A percentile compares a stretch with the other conserved stretches of the same genome.
Conservation (phyloP, 352 stramenopile genomes). For the Globisporangium polare region DNA sequence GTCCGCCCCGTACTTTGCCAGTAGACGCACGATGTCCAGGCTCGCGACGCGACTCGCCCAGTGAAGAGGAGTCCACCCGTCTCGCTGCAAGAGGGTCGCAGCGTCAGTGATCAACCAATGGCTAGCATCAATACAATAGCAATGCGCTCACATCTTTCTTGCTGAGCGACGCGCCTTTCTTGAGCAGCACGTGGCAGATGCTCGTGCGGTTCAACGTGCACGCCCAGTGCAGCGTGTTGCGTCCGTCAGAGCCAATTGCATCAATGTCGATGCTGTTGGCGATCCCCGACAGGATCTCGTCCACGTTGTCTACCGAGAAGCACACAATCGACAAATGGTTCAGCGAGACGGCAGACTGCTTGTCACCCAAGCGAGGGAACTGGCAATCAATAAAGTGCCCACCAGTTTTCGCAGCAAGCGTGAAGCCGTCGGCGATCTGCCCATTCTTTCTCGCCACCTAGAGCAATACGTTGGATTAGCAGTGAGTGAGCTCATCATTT, state of each 20-base stretch:
- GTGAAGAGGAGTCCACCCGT: constrained; percentile 75
- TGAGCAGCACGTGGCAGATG: constrained; percentile 78
- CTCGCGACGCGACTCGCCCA: constrained; percentile 76
- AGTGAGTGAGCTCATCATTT: not conserved
- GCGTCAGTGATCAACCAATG: not conserved
- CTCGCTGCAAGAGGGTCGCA: constrained; percentile 25
- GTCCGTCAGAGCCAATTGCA: constrained; percentile 64
- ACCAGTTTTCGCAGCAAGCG: constrained; percentile 68
- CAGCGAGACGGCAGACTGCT: not conserved
- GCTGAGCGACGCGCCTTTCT: constrained; percentile 71
- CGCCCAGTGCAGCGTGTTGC: constrained; percentile 79
- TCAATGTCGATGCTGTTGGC: constrained; percentile 75
- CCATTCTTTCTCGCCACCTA: constrained; percentile 38
- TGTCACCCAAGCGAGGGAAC: no score
- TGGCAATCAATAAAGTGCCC: not conserved
- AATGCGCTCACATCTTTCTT: constrained; percentile 59
- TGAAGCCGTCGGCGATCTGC: constrained; percentile 63
- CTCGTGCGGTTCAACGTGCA: constrained; percentile 71
- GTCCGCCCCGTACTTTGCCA: constrained; percentile 74
- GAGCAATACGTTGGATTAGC: not conserved
- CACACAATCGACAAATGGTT: not conserved
- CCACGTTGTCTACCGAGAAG: constrained; percentile 50
- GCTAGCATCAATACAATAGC: not conserved
- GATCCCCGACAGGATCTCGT: constrained; percentile 64
- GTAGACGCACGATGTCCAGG: constrained; percentile 67